Evolutionary conservation across 2,329 filamentous ascomycete genomes (phyloP), one percentile per base, ranked within the genome.

Genomic region (Trichoderma breve): DNA sequence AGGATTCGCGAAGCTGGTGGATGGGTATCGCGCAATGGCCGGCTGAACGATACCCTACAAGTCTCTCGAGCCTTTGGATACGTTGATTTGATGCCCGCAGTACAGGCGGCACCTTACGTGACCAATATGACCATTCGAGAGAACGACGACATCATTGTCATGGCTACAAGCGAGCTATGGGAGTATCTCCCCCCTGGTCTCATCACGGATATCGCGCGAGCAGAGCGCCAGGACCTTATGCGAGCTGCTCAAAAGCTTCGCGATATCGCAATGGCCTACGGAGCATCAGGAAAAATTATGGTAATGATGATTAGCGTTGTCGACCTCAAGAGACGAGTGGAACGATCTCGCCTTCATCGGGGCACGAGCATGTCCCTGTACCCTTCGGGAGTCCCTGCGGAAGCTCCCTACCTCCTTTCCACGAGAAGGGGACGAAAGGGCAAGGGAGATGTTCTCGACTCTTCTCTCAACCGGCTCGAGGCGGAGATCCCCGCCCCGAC

Each of bases 261-360:
- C 72, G 96, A 99, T 83, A 86, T 98, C 70, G 96, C 96, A 55
- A 97, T 99, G 79, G 94, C 95, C 1, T 98, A 98, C 80, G 96
- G 96, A 68, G 93, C 95, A 14, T 95, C 91, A 1, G 92, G 92
- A 78, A 99, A 99, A 83, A 93, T 98, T 74, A 98, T 98, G 95
- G 94, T 99, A 58, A 98, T 98, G 95, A 93, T 99, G 85, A 91
- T 99, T 70, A 95, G 95, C 70, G 92, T 99, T 47, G 91, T 92
- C 70, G 95, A 98, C 78, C 84, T 99, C 69, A 95, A 97, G 83
- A 93, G 93, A 79, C 90, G 94, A 74, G 85, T 87, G 71, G 93
- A 97, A 79, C 89, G 92, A 74, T 92, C 91, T 81, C 91, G 82
- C 84, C 83, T 88, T 73, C 87, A 92, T 80, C 88, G 93, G 71